Conservation (phyloP, 2,329 filamentous ascomycete species). For the Alternaria sp. region DNA sequence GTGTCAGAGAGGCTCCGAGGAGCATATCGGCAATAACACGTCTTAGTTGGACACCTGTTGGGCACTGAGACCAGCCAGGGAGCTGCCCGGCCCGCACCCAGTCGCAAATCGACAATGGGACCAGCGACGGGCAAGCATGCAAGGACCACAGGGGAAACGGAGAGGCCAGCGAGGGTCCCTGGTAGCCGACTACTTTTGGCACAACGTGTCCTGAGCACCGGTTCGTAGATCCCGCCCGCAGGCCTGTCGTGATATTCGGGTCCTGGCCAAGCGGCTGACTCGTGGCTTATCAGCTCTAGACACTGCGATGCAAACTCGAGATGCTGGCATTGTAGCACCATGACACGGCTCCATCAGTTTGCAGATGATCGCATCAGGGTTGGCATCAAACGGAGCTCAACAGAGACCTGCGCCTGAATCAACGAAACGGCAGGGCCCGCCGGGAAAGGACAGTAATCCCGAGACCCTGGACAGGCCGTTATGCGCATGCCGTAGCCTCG, state of each 20-base stretch:
- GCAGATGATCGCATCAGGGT: not conserved
- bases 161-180: constrained; percentile 28
- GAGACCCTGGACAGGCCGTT: constrained; percentile 29
- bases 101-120: constrained; percentile 44
- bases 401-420: constrained; percentile 9
- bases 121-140: constrained; percentile 23
- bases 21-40: constrained; percentile 8
- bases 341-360: not conserved
- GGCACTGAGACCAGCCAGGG: constrained; percentile 27
- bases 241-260: constrained; percentile 19
- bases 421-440: constrained; percentile 28
- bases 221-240: constrained; percentile 49
- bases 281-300: not conserved
- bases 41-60: constrained; percentile 8
- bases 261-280: constrained; percentile 19
- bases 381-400: not conserved
- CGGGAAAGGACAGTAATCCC: constrained; percentile 21
- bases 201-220: constrained; percentile 45
- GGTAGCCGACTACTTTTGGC: constrained; percentile 38
- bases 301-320: not conserved
- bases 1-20: constrained; percentile 9
- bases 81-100: constrained; percentile 45
- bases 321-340: not conserved
- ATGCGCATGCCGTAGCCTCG: constrained; percentile 28
- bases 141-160: constrained; percentile 19